Evolutionary conservation across 495 filamentous ascomycete genomes (phyloP).

Genomic region (Apiosordaria backusii): DNA sequence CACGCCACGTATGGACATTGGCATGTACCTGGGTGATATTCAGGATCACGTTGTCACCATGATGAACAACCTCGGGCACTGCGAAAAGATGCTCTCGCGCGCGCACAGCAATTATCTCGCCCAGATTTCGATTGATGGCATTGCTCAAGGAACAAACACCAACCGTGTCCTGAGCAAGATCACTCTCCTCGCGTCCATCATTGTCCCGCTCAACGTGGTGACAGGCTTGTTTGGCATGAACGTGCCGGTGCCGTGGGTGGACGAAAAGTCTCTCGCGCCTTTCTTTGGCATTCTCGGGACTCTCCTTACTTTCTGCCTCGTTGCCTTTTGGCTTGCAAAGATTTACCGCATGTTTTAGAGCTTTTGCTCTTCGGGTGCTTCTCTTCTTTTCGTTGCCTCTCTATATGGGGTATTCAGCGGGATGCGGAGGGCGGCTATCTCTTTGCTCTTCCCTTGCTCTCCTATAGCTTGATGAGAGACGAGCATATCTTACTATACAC

Average conservation of each 20-base stretch:
- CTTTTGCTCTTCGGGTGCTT: too few species aligned
- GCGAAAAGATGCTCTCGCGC: constrained; percentile 94
- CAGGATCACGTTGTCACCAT: constrained; percentile 99
- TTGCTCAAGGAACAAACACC: constrained; percentile 72
- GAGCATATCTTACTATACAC: neutral
- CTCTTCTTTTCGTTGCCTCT: neutral
- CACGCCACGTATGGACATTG: constrained; percentile 91
- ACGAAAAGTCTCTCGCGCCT: constrained; percentile 55
- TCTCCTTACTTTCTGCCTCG: constrained; percentile 56
- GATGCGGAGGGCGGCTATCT: neutral
- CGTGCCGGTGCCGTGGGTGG: constrained; percentile 70
- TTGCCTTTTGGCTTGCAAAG: constrained; percentile 42
- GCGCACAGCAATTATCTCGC: constrained; percentile 96
- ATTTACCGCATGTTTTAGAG: constrained; percentile 27
- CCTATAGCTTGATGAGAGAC: neutral
- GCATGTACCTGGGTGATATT: constrained; percentile 91
- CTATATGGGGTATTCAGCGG: too few species aligned
- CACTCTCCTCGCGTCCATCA: constrained; percentile 89
- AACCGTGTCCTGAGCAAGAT: constrained; percentile 89
- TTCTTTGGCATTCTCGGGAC: constrained; percentile 78
- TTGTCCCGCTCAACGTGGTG: constrained; percentile 95
- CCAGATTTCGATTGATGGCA: constrained; percentile 86
- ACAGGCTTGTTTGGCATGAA: constrained; percentile 98
- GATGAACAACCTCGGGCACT: constrained; percentile 93
- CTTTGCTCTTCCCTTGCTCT: neutral